phyloP scores from a whole-genome alignment of 2,329 filamentous ascomycete genomes.

The Colletotrichum spinosum region DNA sequence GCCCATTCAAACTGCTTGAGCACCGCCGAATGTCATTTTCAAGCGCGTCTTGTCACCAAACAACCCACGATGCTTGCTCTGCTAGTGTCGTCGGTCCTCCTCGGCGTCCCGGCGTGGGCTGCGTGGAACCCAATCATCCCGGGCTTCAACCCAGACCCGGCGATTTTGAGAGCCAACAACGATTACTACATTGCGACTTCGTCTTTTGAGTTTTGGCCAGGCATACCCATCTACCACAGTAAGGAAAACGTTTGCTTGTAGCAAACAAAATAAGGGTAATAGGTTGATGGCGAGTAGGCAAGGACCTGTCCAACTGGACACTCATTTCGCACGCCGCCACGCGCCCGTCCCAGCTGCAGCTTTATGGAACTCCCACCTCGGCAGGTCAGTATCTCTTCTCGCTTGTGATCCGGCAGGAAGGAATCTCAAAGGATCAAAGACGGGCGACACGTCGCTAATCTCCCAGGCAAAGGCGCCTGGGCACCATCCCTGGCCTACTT shows the following conservation, averaged over 20 bases:
- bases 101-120: not conserved
- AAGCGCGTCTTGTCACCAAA: no score
- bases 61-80: no score
- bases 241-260: not conserved
- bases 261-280: no score
- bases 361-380: constrained; percentile 22
- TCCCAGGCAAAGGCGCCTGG: constrained; percentile 11
- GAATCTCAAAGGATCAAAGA: no score
- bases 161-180: constrained; percentile 58
- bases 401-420: no score
- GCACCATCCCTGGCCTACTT: constrained; percentile 20
- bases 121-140: constrained; percentile 59
- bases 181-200: constrained; percentile 67
- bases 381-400: not conserved
- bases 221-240: constrained; percentile 62
- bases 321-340: constrained; percentile 44
- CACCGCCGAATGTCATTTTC: no score
- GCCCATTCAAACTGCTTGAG: no score
- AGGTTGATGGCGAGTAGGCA: constrained; percentile 44
- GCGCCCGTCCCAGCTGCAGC: constrained; percentile 21
- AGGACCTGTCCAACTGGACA: constrained; percentile 53
- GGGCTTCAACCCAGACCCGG: constrained; percentile 66
- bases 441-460: no score
- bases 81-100: not conserved
- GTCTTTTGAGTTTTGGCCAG: constrained; percentile 66